Percentiles rank a stretch among this genome's conserved stretches.
Evolutionary conservation across 1,284 basidiomycete genomes (phyloP).

Genomic region (Moniliella sp.): DNA sequence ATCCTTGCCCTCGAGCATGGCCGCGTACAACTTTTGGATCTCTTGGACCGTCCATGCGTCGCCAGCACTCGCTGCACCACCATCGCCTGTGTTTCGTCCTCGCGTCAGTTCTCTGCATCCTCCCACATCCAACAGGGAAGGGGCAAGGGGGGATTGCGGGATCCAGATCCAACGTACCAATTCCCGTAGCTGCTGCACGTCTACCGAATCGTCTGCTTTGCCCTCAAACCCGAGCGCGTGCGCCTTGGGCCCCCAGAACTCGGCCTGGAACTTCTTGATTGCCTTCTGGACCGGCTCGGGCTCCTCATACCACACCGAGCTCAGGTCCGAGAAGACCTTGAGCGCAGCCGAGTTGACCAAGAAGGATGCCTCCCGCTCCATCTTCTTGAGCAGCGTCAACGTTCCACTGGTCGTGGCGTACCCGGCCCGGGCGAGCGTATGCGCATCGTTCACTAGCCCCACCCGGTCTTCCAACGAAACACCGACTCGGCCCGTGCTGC

Average conservation of each 20-base stretch:
- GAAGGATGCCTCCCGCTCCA: constrained; percentile 38
- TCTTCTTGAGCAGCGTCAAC: constrained; percentile 48
- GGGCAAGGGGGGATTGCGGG: too few species aligned
- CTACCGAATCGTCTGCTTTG: constrained; percentile 47
- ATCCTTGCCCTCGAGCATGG: constrained; percentile 52
- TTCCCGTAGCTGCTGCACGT: constrained; percentile 53
- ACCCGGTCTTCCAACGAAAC: constrained; percentile 67
- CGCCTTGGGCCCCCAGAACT: constrained; percentile 59
- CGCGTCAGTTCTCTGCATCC: too few species aligned
- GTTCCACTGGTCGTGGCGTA: constrained; percentile 54
- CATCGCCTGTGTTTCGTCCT: constrained; percentile 55
- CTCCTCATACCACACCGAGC: constrained; percentile 63
- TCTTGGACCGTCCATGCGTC: constrained; percentile 37
- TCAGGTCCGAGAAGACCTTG: constrained; percentile 12
- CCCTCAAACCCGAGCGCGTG: constrained; percentile 61
- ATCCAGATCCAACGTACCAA: too few species aligned
- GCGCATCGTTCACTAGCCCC: constrained; percentile 59
- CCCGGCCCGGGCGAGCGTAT: constrained; percentile 60
- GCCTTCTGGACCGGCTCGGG: constrained; percentile 41
- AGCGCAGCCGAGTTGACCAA: constrained; percentile 19
- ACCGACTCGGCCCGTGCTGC: constrained; percentile 46
- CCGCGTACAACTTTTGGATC: constrained; percentile 51
- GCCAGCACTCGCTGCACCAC: constrained; percentile 40
- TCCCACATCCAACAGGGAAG: too few species aligned
- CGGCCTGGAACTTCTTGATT: constrained; percentile 25